A percentile compares a stretch with the other conserved stretches of the same genome.
phyloP scores from a whole-genome alignment of 176 grass and related monocot genomes.

The Leersia perrieri region DNA sequence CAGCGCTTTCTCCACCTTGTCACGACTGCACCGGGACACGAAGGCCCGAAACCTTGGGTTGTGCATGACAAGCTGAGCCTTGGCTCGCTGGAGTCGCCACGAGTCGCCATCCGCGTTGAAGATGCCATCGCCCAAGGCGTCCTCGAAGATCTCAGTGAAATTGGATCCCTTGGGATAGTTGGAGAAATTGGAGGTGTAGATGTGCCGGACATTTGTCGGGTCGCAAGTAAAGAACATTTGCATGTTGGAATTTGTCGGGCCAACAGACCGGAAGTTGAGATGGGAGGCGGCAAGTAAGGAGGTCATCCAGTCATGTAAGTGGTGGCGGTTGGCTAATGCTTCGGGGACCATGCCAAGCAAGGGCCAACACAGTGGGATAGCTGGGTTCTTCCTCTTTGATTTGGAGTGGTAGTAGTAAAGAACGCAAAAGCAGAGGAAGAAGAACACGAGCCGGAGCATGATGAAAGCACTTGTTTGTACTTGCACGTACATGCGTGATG shows the following conservation, averaged over 20 bases:
- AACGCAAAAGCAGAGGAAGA: too few species aligned
- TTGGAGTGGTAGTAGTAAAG: too few species aligned
- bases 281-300: background rate
- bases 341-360: slow-evolving; percentile 50
- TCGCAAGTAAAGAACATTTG: slow-evolving; percentile 31
- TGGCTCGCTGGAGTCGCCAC: slow-evolving; percentile 41
- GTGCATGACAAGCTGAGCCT: too few species aligned
- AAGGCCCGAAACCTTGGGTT: too few species aligned
- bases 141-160: slow-evolving; percentile 48
- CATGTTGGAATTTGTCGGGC: slow-evolving; percentile 37
- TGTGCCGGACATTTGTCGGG: slow-evolving; percentile 48
- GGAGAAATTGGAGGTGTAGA: slow-evolving; percentile 54
- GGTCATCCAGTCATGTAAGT: slow-evolving; percentile 49
- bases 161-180: slow-evolving; percentile 64
- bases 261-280: slow-evolving; percentile 35
- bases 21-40: too few species aligned
- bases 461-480: too few species aligned
- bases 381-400: too few species aligned
- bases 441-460: too few species aligned
- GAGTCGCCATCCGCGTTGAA: slow-evolving; percentile 48
- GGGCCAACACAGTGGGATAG: slow-evolving; percentile 46
- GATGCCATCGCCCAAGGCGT: slow-evolving; percentile 60
- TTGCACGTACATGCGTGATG: too few species aligned
- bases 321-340: slow-evolving; percentile 10
- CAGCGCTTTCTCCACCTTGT: too few species aligned